These are phyloP conservation scores for Graphium sp. DNA, from an alignment of 2,329 filamentous ascomycete species.

Conservation along the genomic window DNA sequence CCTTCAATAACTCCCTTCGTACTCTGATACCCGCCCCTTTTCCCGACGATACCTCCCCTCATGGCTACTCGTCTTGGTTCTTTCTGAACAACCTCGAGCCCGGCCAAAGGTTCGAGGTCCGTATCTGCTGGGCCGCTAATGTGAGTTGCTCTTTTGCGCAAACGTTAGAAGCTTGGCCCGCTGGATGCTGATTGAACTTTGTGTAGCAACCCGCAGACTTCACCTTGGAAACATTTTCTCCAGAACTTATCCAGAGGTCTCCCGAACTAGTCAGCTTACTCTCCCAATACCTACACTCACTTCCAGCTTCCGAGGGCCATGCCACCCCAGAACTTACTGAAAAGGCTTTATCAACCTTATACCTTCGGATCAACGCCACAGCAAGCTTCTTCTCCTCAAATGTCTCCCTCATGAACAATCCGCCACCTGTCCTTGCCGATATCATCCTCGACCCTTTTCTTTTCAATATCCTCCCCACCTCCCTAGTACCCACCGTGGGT, in stretches of 20 bases:
- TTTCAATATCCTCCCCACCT: slow-evolving; percentile 62
- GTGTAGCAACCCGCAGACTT: slow-evolving; percentile 74
- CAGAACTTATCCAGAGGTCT: slow-evolving; percentile 43
- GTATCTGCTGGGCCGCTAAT: slow-evolving; percentile 85
- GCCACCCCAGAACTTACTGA: background rate
- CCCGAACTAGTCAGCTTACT: slow-evolving; percentile 49
- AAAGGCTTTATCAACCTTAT: slow-evolving; percentile 33
- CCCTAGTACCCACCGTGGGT: slow-evolving; percentile 52
- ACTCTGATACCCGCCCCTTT: slow-evolving; percentile 53
- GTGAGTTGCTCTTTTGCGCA: slow-evolving; percentile 40
- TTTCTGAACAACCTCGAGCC: slow-evolving; percentile 54
- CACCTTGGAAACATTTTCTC: slow-evolving; percentile 45
- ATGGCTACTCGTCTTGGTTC: slow-evolving; percentile 60
- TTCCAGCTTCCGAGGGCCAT: background rate
- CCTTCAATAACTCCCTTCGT: slow-evolving; percentile 34
- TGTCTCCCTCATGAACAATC: slow-evolving; percentile 53
- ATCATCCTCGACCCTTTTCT: slow-evolving; percentile 76
- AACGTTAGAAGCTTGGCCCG: no score
- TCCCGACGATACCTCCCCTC: slow-evolving; percentile 30
- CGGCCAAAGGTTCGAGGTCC: slow-evolving; percentile 71
- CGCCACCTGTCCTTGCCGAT: slow-evolving; percentile 62
- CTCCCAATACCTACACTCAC: slow-evolving; percentile 11
- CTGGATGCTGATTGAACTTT: slow-evolving; percentile 7
- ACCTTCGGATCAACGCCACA: slow-evolving; percentile 58
- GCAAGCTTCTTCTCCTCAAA: slow-evolving; percentile 78